Evolutionary conservation across 2,329 filamentous ascomycete species (phyloP), one percentile per base, ranked within the genome.

Genomic region (Pseudocercospora pini-densiflorae): DNA sequence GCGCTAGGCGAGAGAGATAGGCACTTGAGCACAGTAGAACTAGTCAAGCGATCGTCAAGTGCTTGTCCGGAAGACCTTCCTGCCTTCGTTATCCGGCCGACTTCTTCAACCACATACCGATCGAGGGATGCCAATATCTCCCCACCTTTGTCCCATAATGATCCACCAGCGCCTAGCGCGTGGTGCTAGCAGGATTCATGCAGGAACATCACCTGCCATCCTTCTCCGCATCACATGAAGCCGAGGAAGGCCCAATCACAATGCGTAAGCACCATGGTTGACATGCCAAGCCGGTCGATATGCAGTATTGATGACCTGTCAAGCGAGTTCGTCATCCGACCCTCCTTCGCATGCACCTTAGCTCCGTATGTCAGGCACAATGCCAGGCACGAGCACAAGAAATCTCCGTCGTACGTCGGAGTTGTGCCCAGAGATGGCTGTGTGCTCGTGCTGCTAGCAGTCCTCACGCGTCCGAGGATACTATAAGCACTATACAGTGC

Each of bases 201-300:
- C 51, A 53, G 49, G 49, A 53, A 47, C 43, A 47, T 47, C 16
- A 31, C 51, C 21, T 54, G 24, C 51, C 21, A 29, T 29, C 51
- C 24, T 54, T 31, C 51, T 54, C 51, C 51, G 23, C 21, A 54
- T 24, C 23, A 54, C 51, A 54, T 54, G 51, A 54, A 54, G 51
- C 51, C 51, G 51, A 54, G 51, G 51, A n/a, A 4, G 9, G 16
- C 12, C 51, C 51, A 54, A 54, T 54, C 51, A 54, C 21, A 23
- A 9, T 14, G 4, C 21, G 6, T 24, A n/a, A 24, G 21, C 9
- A 12, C 16, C 5, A 1, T 24, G 23, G 24, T 14, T 14, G 9
- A 54, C 24, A 4, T n/a, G 51, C 51, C 23, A 54, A 54, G 23
- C 10, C 12, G 12, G 23, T 53, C 49, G 6, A 29, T 14, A 53